These are phyloP conservation scores for Eucalyptus cloeziana DNA, from an alignment of 345 rosid genomes.

Conservation along the genomic window DNA sequence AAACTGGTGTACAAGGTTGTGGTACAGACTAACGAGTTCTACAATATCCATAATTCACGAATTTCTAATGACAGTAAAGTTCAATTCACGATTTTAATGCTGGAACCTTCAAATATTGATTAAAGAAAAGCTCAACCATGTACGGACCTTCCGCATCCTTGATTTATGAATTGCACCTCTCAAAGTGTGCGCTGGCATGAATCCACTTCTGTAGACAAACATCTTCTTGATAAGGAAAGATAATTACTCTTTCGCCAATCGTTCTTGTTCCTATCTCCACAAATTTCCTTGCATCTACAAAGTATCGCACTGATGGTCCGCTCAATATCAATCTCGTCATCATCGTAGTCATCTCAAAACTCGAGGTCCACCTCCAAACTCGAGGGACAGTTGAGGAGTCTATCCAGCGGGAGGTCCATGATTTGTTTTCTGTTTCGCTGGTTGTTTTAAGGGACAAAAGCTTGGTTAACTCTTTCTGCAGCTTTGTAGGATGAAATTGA, in stretches of 20 bases:
- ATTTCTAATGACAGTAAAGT: background rate
- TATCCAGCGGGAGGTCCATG: constrained; percentile 60
- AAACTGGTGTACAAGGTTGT: background rate
- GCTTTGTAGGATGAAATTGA: constrained; percentile 28
- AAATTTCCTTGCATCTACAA: constrained; percentile 67
- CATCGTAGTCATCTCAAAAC: constrained; percentile 7
- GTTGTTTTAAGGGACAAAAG: constrained; percentile 42
- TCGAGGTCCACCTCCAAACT: constrained; percentile 66
- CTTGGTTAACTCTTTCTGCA: constrained; percentile 64
- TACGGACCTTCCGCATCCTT: constrained; percentile 74
- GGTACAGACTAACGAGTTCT: background rate
- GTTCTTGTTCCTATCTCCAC: constrained; percentile 40
- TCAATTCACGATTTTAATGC: background rate
- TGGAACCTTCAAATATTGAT: background rate
- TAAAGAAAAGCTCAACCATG: background rate
- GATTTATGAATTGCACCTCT: constrained; percentile 68
- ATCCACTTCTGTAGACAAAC: constrained; percentile 55
- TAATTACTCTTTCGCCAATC: constrained; percentile 43
- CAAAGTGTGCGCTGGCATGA: constrained; percentile 52
- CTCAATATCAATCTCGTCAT: constrained; percentile 55
- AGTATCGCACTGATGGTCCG: constrained; percentile 58
- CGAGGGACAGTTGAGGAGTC: constrained; percentile 87
- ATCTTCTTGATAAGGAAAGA: constrained; percentile 67
- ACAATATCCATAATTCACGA: background rate
- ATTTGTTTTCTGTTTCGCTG: constrained; percentile 28